These are phyloP conservation scores for Phytophthora kernoviae DNA, from an alignment of 352 stramenopile species.

Conservation along the genomic window DNA sequence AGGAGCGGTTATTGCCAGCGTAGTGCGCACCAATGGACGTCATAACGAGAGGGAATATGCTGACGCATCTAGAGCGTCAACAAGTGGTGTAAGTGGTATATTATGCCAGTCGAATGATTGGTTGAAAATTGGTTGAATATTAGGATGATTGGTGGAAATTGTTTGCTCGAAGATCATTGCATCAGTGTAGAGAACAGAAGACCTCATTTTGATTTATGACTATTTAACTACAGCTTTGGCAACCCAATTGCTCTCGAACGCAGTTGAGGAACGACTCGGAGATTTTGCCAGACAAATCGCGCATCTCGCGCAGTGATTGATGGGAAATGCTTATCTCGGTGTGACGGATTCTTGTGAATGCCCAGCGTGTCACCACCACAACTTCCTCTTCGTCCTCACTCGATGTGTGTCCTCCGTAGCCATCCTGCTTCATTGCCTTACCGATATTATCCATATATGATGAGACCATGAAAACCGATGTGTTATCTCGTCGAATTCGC, in stretches of 20 bases:
- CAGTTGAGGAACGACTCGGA: slow-evolving; percentile 31
- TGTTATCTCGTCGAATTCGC: slow-evolving; percentile 38
- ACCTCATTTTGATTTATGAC: no score
- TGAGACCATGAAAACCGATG: slow-evolving; percentile 31
- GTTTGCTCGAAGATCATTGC: no score
- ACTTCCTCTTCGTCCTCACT: slow-evolving; percentile 30
- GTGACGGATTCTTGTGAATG: slow-evolving; percentile 38
- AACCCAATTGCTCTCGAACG: slow-evolving; percentile 20
- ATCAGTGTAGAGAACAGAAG: no score
- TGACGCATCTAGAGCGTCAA: no score
- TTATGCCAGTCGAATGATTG: slow-evolving; percentile 10
- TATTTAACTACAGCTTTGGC: slow-evolving; percentile 7
- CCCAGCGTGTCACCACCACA: slow-evolving; percentile 37
- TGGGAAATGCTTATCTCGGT: slow-evolving; percentile 31
- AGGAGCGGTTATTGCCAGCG: neutral
- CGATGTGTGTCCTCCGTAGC: slow-evolving; percentile 12
- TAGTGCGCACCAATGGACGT: slow-evolving; percentile 26
- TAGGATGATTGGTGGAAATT: no score
- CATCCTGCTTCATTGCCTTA: slow-evolving; percentile 4
- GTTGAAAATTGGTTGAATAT: slow-evolving; percentile 2
- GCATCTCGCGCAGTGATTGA: slow-evolving; percentile 28
- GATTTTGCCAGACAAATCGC: slow-evolving; percentile 22
- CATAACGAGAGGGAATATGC: slow-evolving; percentile 8
- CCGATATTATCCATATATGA: slow-evolving; percentile 12
- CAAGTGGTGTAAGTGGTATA: neutral